A percentile compares a stretch with the other conserved stretches of the same genome.
Evolutionary conservation across 2,329 filamentous ascomycete genomes (phyloP).

Genomic region (Neofusicoccum ribis): DNA sequence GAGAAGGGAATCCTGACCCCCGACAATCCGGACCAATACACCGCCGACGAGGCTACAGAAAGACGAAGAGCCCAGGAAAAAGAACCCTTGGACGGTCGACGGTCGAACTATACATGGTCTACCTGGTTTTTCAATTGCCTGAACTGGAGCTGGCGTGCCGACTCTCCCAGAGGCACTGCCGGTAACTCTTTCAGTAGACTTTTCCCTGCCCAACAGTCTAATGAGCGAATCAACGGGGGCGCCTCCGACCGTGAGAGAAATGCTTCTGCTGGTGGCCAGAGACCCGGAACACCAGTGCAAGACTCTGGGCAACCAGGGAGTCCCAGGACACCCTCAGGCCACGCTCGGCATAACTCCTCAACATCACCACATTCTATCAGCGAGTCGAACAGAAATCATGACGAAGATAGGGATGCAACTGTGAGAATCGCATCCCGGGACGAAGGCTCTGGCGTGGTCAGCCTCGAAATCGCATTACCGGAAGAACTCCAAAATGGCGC

Average conservation of each 20-base stretch:
- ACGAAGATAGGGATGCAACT: slow-evolving; percentile 33
- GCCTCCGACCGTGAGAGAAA: background rate
- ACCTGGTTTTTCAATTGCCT: slow-evolving; percentile 28
- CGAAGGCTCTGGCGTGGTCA: slow-evolving; percentile 32
- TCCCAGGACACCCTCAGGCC: slow-evolving; percentile 22
- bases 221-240: background rate
- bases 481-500: slow-evolving; percentile 31
- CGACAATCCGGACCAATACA: slow-evolving; percentile 20
- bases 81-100: slow-evolving; percentile 22
- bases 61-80: slow-evolving; percentile 27
- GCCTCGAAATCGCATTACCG: slow-evolving; percentile 40
- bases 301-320: background rate
- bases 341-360: background rate
- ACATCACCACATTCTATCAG: slow-evolving; percentile 29
- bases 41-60: slow-evolving; percentile 33
- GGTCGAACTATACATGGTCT: slow-evolving; percentile 26
- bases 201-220: background rate
- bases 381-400: slow-evolving; percentile 27
- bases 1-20: slow-evolving; percentile 14
- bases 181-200: background rate
- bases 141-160: slow-evolving; percentile 28
- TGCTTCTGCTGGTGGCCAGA: slow-evolving; percentile 8
- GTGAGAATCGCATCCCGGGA: slow-evolving; percentile 40
- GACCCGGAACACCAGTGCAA: slow-evolving; percentile 19
- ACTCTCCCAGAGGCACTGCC: background rate